Percentiles rank a stretch among this genome's conserved stretches.
Conservation (phyloP, 164 flowering plant species). For the Macadamia integrifolia region DNA sequence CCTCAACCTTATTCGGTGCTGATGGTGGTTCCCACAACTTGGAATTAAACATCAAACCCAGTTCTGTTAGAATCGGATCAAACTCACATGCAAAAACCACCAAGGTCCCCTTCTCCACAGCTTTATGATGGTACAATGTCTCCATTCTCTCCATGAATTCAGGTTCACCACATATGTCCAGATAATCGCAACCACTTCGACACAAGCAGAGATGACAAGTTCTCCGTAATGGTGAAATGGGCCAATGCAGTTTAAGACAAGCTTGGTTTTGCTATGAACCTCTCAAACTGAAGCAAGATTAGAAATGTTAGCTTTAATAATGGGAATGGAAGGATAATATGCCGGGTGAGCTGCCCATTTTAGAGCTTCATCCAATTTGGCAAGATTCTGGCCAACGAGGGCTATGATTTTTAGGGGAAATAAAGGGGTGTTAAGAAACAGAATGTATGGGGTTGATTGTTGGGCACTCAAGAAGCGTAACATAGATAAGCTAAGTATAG, state of each 20-base stretch:
- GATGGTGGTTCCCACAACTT: slow-evolving; percentile 52
- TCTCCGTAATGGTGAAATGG: slow-evolving; percentile 73
- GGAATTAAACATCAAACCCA: slow-evolving; percentile 63
- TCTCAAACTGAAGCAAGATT: slow-evolving; percentile 44
- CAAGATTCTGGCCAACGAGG: slow-evolving; percentile 54
- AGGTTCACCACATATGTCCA: slow-evolving; percentile 83
- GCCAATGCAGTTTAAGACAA: slow-evolving; percentile 77
- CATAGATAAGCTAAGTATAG: too few species aligned
- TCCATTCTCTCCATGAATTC: slow-evolving; percentile 89
- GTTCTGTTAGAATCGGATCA: slow-evolving; percentile 77
- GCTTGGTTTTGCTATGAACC: slow-evolving; percentile 41
- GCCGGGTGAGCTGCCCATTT: slow-evolving; percentile 61
- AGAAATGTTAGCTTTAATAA: slow-evolving; percentile 53
- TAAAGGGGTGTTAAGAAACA: slow-evolving; percentile 42
- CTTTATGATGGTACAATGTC: slow-evolving; percentile 44
- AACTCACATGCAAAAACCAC: slow-evolving; percentile 81
- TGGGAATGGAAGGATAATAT: slow-evolving; percentile 46
- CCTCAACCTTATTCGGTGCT: slow-evolving; percentile 53
- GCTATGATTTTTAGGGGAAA: slow-evolving; percentile 59
- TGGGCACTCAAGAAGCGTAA: too few species aligned
- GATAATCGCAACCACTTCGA: slow-evolving; percentile 54
- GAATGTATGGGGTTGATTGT: too few species aligned
- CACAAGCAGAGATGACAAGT: slow-evolving; percentile 72
- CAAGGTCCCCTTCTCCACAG: slow-evolving; percentile 47
- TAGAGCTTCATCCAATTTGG: slow-evolving; percentile 42